Base-by-base conservation (phyloP, 257 asterid genomes). In the Solanum habrochaites region DNA sequence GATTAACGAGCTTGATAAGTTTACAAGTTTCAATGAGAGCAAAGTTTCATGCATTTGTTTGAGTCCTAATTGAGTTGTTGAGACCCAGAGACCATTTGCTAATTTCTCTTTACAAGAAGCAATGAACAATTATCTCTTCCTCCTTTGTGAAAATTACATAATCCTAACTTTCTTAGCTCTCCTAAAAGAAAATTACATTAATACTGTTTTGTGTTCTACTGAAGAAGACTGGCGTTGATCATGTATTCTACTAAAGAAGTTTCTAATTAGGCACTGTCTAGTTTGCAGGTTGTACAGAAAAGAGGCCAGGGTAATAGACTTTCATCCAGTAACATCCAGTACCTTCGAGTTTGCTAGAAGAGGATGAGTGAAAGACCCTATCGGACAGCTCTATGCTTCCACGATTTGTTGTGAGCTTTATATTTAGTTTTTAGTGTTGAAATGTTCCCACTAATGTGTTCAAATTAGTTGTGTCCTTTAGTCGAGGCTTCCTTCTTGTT, bases 201-300 rank as follows among this genome's bases (percentile, higher is more conserved):
- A 3, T 20, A 18, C 29, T 31, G n/a, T 3, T 49, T 81, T 2
- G 43, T 20, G 85, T 52, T 81, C 21, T 31, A 80, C 43, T 56
- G 20, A 18, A 56, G 85, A 20, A 27, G 43, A 9, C 11, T 81
- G 45, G 21, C 25, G 20, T 47, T 81, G 25, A 47, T 81, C 70
- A 52, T 81, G 69, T 16, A 6, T 16, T 81, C 45, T 81, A 12
- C 43, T 49, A 18, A 49, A 29, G 69, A 49, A 49, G 12, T 70
- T 29, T 25, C 60, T 70, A 29, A 74, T 31, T 70, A 27, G 32
- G 78, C 37, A 21, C 25, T 69, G 69, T 69, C 69, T 32, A 21
- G 31, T 85, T 85, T 25, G 83, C 42, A 84, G 80, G 81, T 40
- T 85, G 87, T 85, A 85, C 87, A 85, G 87, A 42, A 32, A 70